Percentiles rank a stretch among this genome's conserved stretches.
phyloP scores from a whole-genome alignment of 192 early-diverging fungal species.

The Mortierella antarctica region DNA sequence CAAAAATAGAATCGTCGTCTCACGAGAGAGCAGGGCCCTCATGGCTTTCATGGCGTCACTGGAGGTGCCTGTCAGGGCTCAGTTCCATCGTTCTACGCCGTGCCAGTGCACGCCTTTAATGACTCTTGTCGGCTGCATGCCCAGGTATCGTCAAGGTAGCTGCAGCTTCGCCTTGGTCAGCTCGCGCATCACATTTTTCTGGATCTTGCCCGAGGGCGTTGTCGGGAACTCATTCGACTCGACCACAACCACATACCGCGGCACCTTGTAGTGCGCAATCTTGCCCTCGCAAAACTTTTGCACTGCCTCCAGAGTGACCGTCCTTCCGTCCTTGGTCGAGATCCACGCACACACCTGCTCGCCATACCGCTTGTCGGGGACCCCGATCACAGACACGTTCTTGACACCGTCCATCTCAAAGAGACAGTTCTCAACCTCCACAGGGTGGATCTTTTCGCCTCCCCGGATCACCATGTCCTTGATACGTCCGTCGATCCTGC shows the following conservation, averaged over 20 bases:
- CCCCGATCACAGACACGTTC: slow-evolving; percentile 61
- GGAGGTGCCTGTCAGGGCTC: too few species aligned
- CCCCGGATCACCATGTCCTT: slow-evolving; percentile 65
- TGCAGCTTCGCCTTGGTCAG: slow-evolving; percentile 18
- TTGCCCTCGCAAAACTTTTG: slow-evolving; percentile 54
- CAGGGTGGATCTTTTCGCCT: slow-evolving; percentile 63
- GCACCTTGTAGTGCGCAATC: slow-evolving; percentile 61
- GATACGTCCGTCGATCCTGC: slow-evolving; percentile 60
- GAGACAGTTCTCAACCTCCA: slow-evolving; percentile 60
- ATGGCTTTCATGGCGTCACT: neutral
- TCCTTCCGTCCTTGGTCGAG: slow-evolving; percentile 24
- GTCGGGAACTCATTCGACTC: slow-evolving; percentile 49
- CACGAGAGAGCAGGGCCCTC: neutral
- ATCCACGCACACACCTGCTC: slow-evolving; percentile 64
- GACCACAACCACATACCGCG: slow-evolving; percentile 46
- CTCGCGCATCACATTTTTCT: slow-evolving; percentile 57
- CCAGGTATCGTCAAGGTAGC: neutral
- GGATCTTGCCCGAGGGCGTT: slow-evolving; percentile 61
- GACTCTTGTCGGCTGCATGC: neutral
- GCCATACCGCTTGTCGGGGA: slow-evolving; percentile 55
- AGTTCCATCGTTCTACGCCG: too few species aligned
- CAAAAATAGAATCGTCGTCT: neutral
- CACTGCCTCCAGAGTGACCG: slow-evolving; percentile 46
- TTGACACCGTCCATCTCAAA: slow-evolving; percentile 52
- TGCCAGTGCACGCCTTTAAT: neutral